phyloP scores from a whole-genome alignment of 306 rosid genomes.

The Morella rubra region DNA sequence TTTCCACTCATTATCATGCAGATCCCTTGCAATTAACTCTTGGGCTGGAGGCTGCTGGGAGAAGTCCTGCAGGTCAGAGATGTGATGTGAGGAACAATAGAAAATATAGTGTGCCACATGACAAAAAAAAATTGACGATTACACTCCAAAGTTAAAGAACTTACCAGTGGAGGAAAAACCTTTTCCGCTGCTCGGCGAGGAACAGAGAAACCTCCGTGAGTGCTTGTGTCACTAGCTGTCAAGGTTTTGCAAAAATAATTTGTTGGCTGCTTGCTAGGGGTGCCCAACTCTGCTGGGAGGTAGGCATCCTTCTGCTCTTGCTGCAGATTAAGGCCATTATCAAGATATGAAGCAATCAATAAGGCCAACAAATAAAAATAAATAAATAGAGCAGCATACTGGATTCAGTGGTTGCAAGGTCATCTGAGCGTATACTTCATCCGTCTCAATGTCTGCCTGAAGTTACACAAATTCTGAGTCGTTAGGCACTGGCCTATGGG shows the following conservation, averaged over 20 bases:
- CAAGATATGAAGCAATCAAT: conserved; percentile 18
- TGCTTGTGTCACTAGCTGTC: conserved; percentile 98
- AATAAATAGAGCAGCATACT: conserved; percentile 40
- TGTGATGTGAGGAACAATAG: conserved; percentile 2
- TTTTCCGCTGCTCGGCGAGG: conserved; percentile 99
- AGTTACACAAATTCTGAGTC: conserved; percentile 22
- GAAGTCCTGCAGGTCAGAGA: conserved; percentile 64
- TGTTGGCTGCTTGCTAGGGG: conserved; percentile 90
- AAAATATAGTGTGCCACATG: conserved; percentile 1
- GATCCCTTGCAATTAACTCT: conserved; percentile 92
- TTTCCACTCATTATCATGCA: conserved; percentile 97
- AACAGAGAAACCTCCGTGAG: conserved; percentile 98
- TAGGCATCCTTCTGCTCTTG: conserved; percentile 96
- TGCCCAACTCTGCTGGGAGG: conserved; percentile 85
- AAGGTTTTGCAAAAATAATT: conserved; percentile 92
- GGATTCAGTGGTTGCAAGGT: conserved; percentile 89
- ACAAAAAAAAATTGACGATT: neutral
- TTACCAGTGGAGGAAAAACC: conserved; percentile 97
- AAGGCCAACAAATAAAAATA: conserved; percentile 19
- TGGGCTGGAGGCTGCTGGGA: conserved; percentile 94
- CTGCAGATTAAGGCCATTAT: conserved; percentile 40
- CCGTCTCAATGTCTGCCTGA: conserved; percentile 94
- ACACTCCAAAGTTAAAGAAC: conserved; percentile 6
- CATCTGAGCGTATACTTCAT: conserved; percentile 94
- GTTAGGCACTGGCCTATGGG: conserved; percentile 10